A percentile compares a stretch with the other conserved stretches of the same genome.
Evolutionary conservation across 176 grass and related monocot species (phyloP).

Genomic region (Ensete ventricosum): DNA sequence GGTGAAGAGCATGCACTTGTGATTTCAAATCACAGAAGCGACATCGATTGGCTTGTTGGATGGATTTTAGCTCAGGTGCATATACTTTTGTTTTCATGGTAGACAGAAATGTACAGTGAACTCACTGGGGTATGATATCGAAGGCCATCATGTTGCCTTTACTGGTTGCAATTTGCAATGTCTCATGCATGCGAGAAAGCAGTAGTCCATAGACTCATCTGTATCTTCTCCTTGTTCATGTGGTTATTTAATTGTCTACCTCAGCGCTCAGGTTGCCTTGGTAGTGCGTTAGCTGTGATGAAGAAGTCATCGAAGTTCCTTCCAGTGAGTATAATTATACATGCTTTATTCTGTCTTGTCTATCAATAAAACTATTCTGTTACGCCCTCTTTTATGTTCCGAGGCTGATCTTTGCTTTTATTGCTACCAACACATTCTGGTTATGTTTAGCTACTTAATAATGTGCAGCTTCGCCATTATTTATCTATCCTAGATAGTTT

Average conservation of each 20-base stretch:
- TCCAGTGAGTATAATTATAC: conserved; percentile 40
- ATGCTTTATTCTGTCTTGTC: no score
- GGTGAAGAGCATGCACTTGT: conserved; percentile 72
- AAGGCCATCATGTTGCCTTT: neutral
- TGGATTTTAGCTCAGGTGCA: conserved; percentile 82
- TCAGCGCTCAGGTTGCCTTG: conserved; percentile 91
- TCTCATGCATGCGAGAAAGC: no score
- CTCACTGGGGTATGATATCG: neutral
- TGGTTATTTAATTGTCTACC: neutral
- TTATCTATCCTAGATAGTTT: no score
- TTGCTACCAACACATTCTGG: no score
- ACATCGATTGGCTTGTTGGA: conserved; percentile 93
- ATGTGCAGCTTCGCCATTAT: no score
- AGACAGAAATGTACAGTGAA: neutral
- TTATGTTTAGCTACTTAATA: no score
- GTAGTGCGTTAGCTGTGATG: conserved; percentile 85
- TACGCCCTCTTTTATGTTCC: no score
- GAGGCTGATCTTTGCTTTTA: no score
- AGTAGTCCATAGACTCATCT: no score
- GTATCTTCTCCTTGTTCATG: neutral
- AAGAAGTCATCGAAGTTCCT: conserved; percentile 87
- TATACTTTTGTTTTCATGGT: conserved; percentile 9
- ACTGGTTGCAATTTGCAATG: no score
- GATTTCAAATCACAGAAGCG: conserved; percentile 72
- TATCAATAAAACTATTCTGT: no score